Percentiles rank a stretch among this genome's conserved stretches.
Conservation (phyloP, 1,284 basidiomycete species). For the Mycosarcoma maydis region DNA sequence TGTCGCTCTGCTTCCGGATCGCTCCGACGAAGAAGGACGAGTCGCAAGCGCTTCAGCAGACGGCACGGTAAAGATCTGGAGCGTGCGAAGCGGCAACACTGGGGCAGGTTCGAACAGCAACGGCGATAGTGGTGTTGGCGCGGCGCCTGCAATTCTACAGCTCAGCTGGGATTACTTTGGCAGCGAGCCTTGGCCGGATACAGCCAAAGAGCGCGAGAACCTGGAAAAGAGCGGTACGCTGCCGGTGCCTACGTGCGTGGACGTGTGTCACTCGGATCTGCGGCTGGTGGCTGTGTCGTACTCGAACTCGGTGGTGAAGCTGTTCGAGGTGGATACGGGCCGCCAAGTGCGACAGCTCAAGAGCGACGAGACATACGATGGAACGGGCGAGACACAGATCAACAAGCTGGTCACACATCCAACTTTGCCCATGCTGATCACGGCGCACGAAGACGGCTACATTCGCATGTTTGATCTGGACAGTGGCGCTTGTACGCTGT, state of each 20-base stretch:
- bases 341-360: conserved; percentile 78
- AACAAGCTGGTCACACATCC: conserved; percentile 91
- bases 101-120: not conserved
- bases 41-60: conserved; percentile 90
- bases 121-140: conserved; percentile 3
- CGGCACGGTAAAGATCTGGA: conserved; percentile 90
- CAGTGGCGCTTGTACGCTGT: conserved; percentile 84
- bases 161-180: conserved; percentile 79
- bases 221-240: conserved; percentile 42
- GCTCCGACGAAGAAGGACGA: conserved; percentile 67
- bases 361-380: conserved; percentile 75
- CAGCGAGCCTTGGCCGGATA: conserved; percentile 67
- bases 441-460: conserved; percentile 91
- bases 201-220: conserved; percentile 68
- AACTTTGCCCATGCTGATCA: conserved; percentile 85
- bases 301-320: conserved; percentile 85
- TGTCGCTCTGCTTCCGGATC: conserved; percentile 72
- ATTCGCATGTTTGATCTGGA: conserved; percentile 87
- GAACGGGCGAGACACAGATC: conserved; percentile 76
- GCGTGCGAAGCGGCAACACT: conserved; percentile 68
- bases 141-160: conserved; percentile 40
- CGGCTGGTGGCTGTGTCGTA: conserved; percentile 77
- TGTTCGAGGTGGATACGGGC: conserved; percentile 87
- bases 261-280: conserved; percentile 74
- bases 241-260: conserved; percentile 79